These are phyloP conservation scores for Umbelopsis vinacea DNA, from an alignment of 192 early-diverging fungal species.

Conservation along the genomic window DNA sequence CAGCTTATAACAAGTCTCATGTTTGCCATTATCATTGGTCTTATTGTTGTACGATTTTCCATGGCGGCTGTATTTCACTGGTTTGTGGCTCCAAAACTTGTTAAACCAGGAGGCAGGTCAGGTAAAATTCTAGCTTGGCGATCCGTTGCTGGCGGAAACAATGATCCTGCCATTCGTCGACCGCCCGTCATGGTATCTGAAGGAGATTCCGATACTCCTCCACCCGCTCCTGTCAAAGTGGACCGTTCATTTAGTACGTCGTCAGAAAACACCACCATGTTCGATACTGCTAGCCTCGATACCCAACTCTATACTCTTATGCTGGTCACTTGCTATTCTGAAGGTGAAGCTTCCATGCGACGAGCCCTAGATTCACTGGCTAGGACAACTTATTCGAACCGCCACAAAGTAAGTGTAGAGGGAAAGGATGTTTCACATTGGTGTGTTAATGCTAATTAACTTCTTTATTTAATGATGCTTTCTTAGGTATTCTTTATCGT, in stretches of 20 bases:
- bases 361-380: slow-evolving; percentile 83
- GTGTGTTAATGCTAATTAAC: neutral
- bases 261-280: slow-evolving; percentile 1
- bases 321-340: slow-evolving; percentile 89
- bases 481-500: slow-evolving; percentile 78
- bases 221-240: too few species aligned
- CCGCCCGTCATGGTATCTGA: neutral
- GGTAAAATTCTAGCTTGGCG: slow-evolving; percentile 53
- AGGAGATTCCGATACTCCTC: neutral
- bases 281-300: slow-evolving; percentile 20
- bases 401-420: slow-evolving; percentile 62
- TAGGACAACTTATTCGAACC: slow-evolving; percentile 71
- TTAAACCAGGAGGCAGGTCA: slow-evolving; percentile 38
- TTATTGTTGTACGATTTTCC: slow-evolving; percentile 57
- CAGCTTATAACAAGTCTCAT: slow-evolving; percentile 54
- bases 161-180: slow-evolving; percentile 28
- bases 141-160: slow-evolving; percentile 44
- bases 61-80: slow-evolving; percentile 61
- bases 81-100: slow-evolving; percentile 55
- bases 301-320: slow-evolving; percentile 67
- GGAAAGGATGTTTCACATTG: neutral
- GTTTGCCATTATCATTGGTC: slow-evolving; percentile 53
- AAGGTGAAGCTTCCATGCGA: slow-evolving; percentile 74
- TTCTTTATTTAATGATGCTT: neutral
- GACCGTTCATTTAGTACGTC: neutral